phyloP scores from a whole-genome alignment of 108 stramenopile genomes.

The Poteriospumella lacustris region DNA sequence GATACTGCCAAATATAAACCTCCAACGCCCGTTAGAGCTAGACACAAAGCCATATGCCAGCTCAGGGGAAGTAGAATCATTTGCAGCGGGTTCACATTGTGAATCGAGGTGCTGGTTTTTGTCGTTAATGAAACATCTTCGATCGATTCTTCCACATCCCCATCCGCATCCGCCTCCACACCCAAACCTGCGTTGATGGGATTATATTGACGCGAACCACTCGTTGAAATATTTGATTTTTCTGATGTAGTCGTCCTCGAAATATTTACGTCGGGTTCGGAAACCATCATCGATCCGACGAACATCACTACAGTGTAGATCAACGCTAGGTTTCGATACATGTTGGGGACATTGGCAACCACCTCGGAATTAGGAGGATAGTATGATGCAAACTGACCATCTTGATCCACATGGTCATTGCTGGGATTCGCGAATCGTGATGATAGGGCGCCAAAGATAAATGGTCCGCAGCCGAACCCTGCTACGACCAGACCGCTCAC shows the following conservation, averaged over 20 bases:
- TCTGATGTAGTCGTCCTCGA: no score
- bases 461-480: slow-evolving; percentile 7
- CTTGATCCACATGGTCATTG: not conserved
- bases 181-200: not conserved
- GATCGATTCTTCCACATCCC: not conserved
- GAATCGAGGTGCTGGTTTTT: no score
- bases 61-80: not conserved
- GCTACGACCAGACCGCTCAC: slow-evolving; percentile 5
- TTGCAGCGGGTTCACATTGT: not conserved
- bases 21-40: not conserved
- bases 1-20: slow-evolving; percentile 16
- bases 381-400: not conserved
- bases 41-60: not conserved
- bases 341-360: not conserved
- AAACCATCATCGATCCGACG: not conserved
- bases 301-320: not conserved
- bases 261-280: no score
- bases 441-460: not conserved
- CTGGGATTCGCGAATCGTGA: not conserved
- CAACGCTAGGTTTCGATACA: not conserved
- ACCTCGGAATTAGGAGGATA: not conserved
- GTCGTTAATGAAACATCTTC: no score
- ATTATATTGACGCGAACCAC: no score
- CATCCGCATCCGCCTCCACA: not conserved
- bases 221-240: no score